Conservation (phyloP, 805 yeast species). For the Metschnikowia lochheadii region DNA sequence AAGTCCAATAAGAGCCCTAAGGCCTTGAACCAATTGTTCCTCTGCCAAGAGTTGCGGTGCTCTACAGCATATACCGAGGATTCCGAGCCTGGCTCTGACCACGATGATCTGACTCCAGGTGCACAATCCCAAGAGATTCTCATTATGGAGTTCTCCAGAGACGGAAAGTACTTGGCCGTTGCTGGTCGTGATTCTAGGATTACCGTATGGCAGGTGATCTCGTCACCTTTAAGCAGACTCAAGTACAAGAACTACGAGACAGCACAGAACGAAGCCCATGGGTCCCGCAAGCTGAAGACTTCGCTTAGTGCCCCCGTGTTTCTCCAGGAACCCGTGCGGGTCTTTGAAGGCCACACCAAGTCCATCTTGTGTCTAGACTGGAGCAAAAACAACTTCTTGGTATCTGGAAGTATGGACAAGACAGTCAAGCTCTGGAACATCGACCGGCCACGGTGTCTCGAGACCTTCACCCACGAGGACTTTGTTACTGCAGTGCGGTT, state of each 20-base stretch:
- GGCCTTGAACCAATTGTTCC: slow-evolving; percentile 48
- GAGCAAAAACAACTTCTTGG: slow-evolving; percentile 79
- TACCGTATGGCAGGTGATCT: slow-evolving; percentile 74
- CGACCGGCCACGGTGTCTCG: slow-evolving; percentile 57
- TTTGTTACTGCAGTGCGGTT: slow-evolving; percentile 77
- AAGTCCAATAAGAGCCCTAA: slow-evolving; percentile 44
- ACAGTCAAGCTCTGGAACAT: slow-evolving; percentile 85
- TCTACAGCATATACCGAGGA: background rate
- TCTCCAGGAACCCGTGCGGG: slow-evolving; percentile 57
- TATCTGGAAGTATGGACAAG: slow-evolving; percentile 80
- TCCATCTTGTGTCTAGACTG: slow-evolving; percentile 77
- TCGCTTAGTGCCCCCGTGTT: slow-evolving; percentile 71
- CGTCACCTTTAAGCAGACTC: slow-evolving; percentile 65
- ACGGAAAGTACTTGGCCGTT: slow-evolving; percentile 79
- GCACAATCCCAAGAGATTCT: slow-evolving; percentile 51
- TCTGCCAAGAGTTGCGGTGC: slow-evolving; percentile 54
- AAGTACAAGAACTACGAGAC: slow-evolving; percentile 31
- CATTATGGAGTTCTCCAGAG: slow-evolving; percentile 66
- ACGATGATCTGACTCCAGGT: slow-evolving; percentile 2
- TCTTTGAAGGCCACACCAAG: slow-evolving; percentile 62
- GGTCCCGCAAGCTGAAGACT: slow-evolving; percentile 14
- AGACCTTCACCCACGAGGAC: slow-evolving; percentile 69
- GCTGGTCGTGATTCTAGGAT: slow-evolving; percentile 75
- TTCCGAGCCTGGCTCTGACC: slow-evolving; percentile 25
- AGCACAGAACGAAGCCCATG: slow-evolving; percentile 10